Evolutionary conservation across 1,139 yeast species (phyloP), one percentile per base, ranked within the genome.

Genomic region (Hanseniaspora gamundiae): DNA sequence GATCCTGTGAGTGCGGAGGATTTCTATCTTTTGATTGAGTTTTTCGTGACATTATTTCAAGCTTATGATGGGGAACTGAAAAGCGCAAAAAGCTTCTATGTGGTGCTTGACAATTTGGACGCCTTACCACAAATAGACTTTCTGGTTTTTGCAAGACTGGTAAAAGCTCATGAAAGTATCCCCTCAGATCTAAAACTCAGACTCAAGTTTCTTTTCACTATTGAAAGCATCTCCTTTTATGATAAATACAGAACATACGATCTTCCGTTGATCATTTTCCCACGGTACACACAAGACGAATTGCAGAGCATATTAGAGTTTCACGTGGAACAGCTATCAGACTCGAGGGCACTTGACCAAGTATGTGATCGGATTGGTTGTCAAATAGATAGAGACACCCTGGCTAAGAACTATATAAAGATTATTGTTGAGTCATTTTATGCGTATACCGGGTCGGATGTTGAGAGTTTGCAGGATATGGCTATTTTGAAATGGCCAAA

Each of bases 1-100:
- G 62, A 60, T 44, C 56, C 61, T 4, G 46, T 57, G 14, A 54
- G 53, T 39, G 61, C 59, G 1, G 63, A 59, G 38, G 60, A 58
- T 35, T 53, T 56, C 10, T 55, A 47, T 35, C 52, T 56, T 20
- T 41, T 59, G n/a, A 48, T 54, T 3, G 52, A 51, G 35, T 49
- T 51, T 38, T 41, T 60, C 42, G 46, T 48, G 4, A 45, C 45
- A 20, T 40, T 54, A 7, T 53, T 59, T 26, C 31, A 43, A 1
- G 46, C 49, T 14, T 57, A 53, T 41, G 42, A 47, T 14, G 26
- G 39, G 14, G 17, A 20, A 3, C 21, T 46, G 38, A 41, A 46
- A 9, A 42, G 46, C 19, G 35, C 40, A 1, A 24, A 45, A 3
- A 52, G 49, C 40, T 42, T 60, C 9, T 53, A 48, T 42, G 43